A percentile compares a stretch with the other conserved stretches of the same genome.
phyloP scores from a whole-genome alignment of 768 basidiomycete species.

The Termitomyces sp. region DNA sequence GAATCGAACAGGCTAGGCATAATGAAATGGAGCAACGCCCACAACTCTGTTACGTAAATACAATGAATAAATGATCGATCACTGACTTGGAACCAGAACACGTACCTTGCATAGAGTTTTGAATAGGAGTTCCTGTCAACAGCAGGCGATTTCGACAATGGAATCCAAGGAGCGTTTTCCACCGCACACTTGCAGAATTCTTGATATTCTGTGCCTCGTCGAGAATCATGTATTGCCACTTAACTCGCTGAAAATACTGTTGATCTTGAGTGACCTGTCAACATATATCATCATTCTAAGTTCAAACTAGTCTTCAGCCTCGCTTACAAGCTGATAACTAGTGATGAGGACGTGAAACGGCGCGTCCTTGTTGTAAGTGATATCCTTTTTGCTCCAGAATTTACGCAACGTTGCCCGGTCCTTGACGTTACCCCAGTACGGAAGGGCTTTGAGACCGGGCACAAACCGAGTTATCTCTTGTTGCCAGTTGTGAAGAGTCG shows the following conservation, averaged over 20 bases:
- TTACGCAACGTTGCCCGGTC: slow-evolving; percentile 92
- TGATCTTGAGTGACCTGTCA: slow-evolving; percentile 89
- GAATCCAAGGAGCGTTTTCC: slow-evolving; percentile 96
- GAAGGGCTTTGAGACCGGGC: slow-evolving; percentile 88
- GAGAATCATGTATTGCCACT: slow-evolving; percentile 99
- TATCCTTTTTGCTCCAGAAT: slow-evolving; percentile 98
- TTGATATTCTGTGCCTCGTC: slow-evolving; percentile 99
- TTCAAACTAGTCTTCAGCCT: slow-evolving; percentile 10
- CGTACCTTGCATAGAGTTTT: slow-evolving; percentile 98
- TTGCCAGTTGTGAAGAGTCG: slow-evolving; percentile 99
- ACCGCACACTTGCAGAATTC: slow-evolving; percentile 91
- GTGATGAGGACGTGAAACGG: slow-evolving; percentile 97
- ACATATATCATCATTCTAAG: background rate
- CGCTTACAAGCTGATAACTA: slow-evolving; percentile 85
- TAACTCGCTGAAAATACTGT: slow-evolving; percentile 95
- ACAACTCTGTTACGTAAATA: slow-evolving; percentile 71
- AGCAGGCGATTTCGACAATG: slow-evolving; percentile 94
- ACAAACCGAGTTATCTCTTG: slow-evolving; percentile 97
- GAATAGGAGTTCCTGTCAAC: slow-evolving; percentile 96
- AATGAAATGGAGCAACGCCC: slow-evolving; percentile 98
- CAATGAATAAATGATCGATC: slow-evolving; percentile 4
- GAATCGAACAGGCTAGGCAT: slow-evolving; percentile 99
- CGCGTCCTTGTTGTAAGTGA: slow-evolving; percentile 91
- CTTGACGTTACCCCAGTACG: slow-evolving; percentile 98
- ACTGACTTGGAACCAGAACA: background rate